Conservation (phyloP, 257 asterid genomes). For the Ophiorrhiza pumila region DNA sequence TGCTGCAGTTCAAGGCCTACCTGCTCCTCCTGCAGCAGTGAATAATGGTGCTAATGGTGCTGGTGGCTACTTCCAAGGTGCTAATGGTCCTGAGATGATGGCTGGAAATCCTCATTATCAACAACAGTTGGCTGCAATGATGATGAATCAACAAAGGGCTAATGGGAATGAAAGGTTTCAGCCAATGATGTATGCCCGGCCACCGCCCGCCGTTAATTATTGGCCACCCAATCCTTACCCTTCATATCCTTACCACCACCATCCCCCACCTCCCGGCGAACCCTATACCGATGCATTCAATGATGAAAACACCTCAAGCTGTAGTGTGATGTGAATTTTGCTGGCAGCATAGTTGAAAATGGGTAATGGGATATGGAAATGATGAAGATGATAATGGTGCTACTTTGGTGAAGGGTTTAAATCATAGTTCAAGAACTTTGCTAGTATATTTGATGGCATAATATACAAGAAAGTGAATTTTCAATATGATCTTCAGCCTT, state of each 20-base stretch:
- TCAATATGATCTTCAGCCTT: conserved; percentile 14
- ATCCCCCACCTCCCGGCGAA: conserved; percentile 51
- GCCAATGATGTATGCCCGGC: conserved; percentile 97
- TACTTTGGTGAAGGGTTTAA: too few species aligned
- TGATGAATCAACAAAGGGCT: conserved; percentile 93
- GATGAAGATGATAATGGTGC: conserved; percentile 5
- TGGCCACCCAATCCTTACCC: conserved; percentile 46
- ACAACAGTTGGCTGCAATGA: conserved; percentile 77
- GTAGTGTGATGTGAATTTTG: conserved; percentile 58
- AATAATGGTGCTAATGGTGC: conserved; percentile 37
- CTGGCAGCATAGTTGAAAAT: background rate
- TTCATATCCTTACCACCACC: conserved; percentile 7
- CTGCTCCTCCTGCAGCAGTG: conserved; percentile 38
- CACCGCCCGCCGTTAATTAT: conserved; percentile 86
- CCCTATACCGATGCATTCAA: conserved; percentile 52
- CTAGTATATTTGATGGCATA: conserved; percentile 29
- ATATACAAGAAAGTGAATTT: conserved; percentile 43
- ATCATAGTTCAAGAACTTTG: conserved; percentile 27
- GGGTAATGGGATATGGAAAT: background rate
- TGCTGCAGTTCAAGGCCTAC: conserved; percentile 69
- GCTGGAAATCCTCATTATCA: conserved; percentile 63
- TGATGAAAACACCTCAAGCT: conserved; percentile 69
- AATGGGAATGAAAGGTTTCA: conserved; percentile 91
- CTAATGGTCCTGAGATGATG: conserved; percentile 46
- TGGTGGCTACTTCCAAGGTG: conserved; percentile 53